These are phyloP conservation scores for Metroxylon sagu DNA, from an alignment of 176 grass and related monocot species.

Conservation along the genomic window DNA sequence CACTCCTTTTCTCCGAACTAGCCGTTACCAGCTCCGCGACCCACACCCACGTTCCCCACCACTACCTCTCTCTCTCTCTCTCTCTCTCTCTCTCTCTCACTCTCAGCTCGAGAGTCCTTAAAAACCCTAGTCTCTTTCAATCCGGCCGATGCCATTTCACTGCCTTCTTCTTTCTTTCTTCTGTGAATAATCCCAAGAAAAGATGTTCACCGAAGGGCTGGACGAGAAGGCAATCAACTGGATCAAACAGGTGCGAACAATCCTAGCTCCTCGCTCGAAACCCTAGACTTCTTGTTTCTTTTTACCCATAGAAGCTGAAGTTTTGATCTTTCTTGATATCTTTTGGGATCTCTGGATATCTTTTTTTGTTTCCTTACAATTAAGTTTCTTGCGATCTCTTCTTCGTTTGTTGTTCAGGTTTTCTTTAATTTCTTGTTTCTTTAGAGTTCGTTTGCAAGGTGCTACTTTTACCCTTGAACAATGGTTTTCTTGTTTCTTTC, in stretches of 20 bases:
- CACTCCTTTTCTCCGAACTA: slow-evolving; percentile 30
- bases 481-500: too few relatives aligned
- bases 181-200: neutral
- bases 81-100: slow-evolving; percentile 9
- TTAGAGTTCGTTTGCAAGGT: too few relatives aligned
- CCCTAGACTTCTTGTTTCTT: neutral
- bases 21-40: slow-evolving; percentile 40
- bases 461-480: too few relatives aligned
- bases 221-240: slow-evolving; percentile 91
- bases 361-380: too few relatives aligned
- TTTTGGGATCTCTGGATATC: too few relatives aligned
- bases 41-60: neutral
- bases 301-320: too few relatives aligned
- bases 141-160: neutral
- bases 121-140: slow-evolving; percentile 10
- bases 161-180: neutral
- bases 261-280: neutral
- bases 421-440: too few relatives aligned
- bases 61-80: slow-evolving; percentile 1
- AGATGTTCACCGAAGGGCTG: slow-evolving; percentile 93
- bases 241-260: slow-evolving; percentile 55
- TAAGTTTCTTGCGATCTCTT: too few relatives aligned
- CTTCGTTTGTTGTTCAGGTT: too few relatives aligned
- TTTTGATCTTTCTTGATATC: too few relatives aligned
- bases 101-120: too few relatives aligned